Base-by-base conservation (phyloP, 2,329 filamentous ascomycete genomes). In the Aspergillus persii region DNA sequence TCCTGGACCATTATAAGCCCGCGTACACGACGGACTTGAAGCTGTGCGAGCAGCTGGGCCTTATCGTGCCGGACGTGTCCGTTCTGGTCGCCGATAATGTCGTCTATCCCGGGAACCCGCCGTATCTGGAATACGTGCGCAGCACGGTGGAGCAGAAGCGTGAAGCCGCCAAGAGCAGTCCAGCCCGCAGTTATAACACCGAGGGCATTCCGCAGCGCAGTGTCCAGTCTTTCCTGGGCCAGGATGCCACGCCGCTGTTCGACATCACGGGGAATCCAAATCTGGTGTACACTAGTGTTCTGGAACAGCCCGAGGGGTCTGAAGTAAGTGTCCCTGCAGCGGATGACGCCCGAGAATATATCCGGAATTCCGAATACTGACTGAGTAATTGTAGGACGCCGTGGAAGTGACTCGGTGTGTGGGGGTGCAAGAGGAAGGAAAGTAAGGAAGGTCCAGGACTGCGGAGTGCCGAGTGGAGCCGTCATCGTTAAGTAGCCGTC, bases 1-100 rank as follows among this genome's bases (percentile, higher is more conserved):
- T 95, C 73, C 77, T 95, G 39, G 91, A 95, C 68, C 91, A 95
- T 73, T 88, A 89, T 75, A 93, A 94, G 74, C 88, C 89, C 0
- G 84, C 87, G 0, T 95, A 94, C 71, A 85, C 84, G 0, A 82
- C 84, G 0, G 91, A 95, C 67, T 74, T 94, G 61, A 92, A 92
- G 76, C 81, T 92, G 0, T 91, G 88, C 70, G 91, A 95, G 76
- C 81, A 89, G 44, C 77, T 93, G 4, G 83, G 81, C 0, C 71
- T 94, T 39, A 79, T 95, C 3, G 79, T 78, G 0, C 80, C 82
- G 0, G 33, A 53, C n/a, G 89, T 89, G 0, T 69, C 71, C 4
- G 63, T 77, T 4, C 60, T 80, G 6, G 71, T 76, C 2, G 79
- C 79, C 2, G 79, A 81, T 62, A 81, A 81, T 61, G 76, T 79